A percentile compares a stretch with the other conserved stretches of the same genome.
Conservation (phyloP, 306 rosid genomes). For the Cicer judaicum region DNA sequence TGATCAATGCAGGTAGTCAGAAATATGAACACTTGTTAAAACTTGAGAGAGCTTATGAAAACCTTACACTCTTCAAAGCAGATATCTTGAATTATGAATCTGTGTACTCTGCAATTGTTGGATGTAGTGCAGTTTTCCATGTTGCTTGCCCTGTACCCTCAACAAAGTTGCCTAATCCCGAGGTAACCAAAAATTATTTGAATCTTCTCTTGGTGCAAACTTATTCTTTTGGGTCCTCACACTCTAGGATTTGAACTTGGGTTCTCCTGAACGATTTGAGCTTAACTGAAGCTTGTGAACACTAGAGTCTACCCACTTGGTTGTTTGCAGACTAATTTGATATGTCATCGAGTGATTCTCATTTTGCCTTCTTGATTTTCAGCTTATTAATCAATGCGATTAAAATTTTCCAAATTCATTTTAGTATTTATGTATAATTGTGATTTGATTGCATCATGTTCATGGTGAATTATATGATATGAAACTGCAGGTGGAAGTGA, state of each 20-base stretch:
- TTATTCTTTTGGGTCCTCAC: no score
- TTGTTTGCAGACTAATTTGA: background rate
- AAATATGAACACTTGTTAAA: slow-evolving; percentile 51
- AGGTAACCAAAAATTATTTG: slow-evolving; percentile 25
- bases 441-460: no score
- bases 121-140: slow-evolving; percentile 59
- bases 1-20: slow-evolving; percentile 36
- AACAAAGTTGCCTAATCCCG: slow-evolving; percentile 42
- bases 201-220: background rate
- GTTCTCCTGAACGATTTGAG: no score
- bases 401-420: background rate
- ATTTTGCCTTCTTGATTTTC: background rate
- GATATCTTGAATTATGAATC: slow-evolving; percentile 50
- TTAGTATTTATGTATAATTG: no score
- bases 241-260: no score
- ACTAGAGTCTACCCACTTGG: no score
- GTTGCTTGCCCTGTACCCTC: slow-evolving; percentile 65
- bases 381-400: background rate
- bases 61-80: slow-evolving; percentile 53
- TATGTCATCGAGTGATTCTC: background rate
- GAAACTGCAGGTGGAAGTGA: slow-evolving; percentile 56
- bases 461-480: background rate
- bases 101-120: slow-evolving; percentile 49
- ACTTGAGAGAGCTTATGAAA: slow-evolving; percentile 50
- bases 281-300: no score